Evolutionary conservation across 2,329 filamentous ascomycete genomes (phyloP), one percentile per base, ranked within the genome.

Genomic region (Dactylellina haptotyla): DNA sequence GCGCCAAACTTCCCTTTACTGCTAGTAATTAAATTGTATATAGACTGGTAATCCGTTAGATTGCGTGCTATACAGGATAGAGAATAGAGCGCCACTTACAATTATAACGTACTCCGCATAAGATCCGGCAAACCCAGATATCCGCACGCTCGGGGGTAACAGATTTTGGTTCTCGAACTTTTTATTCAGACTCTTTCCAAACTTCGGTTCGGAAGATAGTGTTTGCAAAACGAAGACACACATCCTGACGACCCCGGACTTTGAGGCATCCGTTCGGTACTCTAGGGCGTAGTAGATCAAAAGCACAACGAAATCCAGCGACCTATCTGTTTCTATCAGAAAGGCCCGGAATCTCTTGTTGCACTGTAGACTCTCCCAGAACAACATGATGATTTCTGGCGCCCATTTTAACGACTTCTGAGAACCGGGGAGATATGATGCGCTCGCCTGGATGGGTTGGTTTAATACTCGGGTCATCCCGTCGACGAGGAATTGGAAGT

Each of bases 211-310:
- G 1, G 96, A 93, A 78, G 94, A 98, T 79, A 99, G 83, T 0
- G 95, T 98, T 81, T 99, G 95, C 41, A 99, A 83, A 45, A 98
- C 86, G 80, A 99, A 98, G n/a, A 96, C 89, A 81, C 95, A 97
- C 93, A 98, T 97, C 63, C 95, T 87, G 25, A 98, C 92, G 0
- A 97, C 85, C 0, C 95, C 95, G 80, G 97, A 93, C 80, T 94
- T 96, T 0, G 93, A 88, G 18, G 90, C 84, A 79, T 98, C 94
- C 43, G 88, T 87, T 79, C 92, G 93, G 80, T 95, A 90, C 79
- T 97, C 93, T 50, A 97, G 87, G 3, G 93, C 92, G 80, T 98
- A 97, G 82, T 96, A 99, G 2, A 98, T 83, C 41, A 96, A 88
- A 18, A 98, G 84, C 10, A 98, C 87, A 57, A 97, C 86, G 81